Evolutionary conservation across 441 rosid genomes (phyloP).

Genomic region (Adansonia madagascariensis): DNA sequence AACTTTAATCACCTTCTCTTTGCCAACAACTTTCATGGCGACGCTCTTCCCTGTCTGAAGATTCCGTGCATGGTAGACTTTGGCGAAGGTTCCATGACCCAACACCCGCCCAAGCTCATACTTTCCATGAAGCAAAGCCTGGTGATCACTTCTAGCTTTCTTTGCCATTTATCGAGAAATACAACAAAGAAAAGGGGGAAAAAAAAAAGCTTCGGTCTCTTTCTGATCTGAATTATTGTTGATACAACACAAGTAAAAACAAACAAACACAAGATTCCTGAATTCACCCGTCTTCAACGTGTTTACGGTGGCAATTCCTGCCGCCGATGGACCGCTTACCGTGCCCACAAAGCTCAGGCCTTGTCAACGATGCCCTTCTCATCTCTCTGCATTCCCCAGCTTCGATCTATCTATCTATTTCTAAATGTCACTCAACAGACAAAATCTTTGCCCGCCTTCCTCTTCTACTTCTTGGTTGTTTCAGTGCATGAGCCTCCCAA

Average conservation of each 20-base stretch:
- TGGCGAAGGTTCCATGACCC: constrained; percentile 87
- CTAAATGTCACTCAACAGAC: too few species aligned
- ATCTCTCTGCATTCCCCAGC: constrained; percentile 91
- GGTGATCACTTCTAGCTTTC: constrained; percentile 28
- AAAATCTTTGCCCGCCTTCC: too few species aligned
- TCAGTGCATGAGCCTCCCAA: too few species aligned
- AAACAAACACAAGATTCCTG: not conserved
- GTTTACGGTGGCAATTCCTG: constrained; percentile 89
- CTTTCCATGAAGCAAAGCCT: constrained; percentile 60
- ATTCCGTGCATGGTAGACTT: constrained; percentile 72
- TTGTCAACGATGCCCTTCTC: constrained; percentile 49
- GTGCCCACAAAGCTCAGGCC: constrained; percentile 59
- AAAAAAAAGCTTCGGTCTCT: not conserved
- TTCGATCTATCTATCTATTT: too few species aligned
- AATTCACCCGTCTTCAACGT: constrained; percentile 97
- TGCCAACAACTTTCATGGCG: constrained; percentile 87
- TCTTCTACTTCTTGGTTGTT: too few species aligned
- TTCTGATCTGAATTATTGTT: not conserved
- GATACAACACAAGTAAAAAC: not conserved
- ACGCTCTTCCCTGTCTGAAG: constrained; percentile 54
- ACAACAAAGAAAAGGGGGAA: not conserved
- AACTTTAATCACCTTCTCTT: constrained; percentile 79
- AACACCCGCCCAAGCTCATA: constrained; percentile 82
- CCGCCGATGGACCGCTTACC: constrained; percentile 66
- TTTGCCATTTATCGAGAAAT: constrained; percentile 31